Percentiles rank a stretch among this genome's conserved stretches.
Evolutionary conservation across 768 basidiomycete species (phyloP).

Genomic region (Chiua virens): DNA sequence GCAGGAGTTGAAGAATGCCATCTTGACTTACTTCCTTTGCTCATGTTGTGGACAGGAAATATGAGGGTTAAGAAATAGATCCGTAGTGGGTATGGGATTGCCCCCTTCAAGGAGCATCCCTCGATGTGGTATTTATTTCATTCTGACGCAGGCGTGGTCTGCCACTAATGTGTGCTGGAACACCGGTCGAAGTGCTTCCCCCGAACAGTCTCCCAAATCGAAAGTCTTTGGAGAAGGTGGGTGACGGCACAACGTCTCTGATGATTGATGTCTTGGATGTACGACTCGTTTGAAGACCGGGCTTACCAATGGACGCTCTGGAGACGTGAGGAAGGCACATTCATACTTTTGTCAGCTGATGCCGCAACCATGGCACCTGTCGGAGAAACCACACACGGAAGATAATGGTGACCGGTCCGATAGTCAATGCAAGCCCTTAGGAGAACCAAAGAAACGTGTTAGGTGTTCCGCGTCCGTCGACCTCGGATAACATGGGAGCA

Average conservation of each 20-base stretch:
- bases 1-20: background rate
- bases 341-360: background rate
- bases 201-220: constrained; percentile 3
- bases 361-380: constrained; percentile 1
- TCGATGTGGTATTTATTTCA: constrained; percentile 25
- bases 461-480: constrained; percentile 3
- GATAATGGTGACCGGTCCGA: constrained; percentile 1
- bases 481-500: constrained; percentile 2
- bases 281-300: constrained; percentile 22
- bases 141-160: background rate
- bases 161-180: background rate
- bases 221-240: background rate
- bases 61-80: background rate
- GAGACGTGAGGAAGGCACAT: background rate
- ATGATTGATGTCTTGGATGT: constrained; percentile 16
- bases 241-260: background rate
- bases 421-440: background rate
- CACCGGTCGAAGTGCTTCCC: constrained; percentile 3
- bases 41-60: constrained; percentile 14
- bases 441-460: background rate
- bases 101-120: background rate
- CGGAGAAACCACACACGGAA: background rate
- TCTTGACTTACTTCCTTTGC: constrained; percentile 18
- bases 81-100: background rate
- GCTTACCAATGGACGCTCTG: constrained; percentile 5